Percentiles rank a stretch among this genome's conserved stretches.
Conservation (phyloP, 148 eudicot species). For the Linanthus parryae region DNA sequence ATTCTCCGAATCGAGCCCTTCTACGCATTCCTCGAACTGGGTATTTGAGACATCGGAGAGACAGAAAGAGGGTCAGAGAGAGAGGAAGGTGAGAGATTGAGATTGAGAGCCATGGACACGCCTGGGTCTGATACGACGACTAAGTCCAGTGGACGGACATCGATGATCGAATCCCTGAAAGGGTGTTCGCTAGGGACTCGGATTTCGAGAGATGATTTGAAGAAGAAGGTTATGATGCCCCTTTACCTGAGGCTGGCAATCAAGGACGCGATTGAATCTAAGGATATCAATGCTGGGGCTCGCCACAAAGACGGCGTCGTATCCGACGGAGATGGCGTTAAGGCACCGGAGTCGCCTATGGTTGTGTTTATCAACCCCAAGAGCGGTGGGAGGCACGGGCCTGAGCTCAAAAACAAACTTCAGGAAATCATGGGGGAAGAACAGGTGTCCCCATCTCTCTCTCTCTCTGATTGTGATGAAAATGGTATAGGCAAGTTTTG, state of each 20-base stretch:
- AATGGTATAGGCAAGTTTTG: too few relatives aligned
- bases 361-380: slow-evolving; percentile 77
- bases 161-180: slow-evolving; percentile 57
- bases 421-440: slow-evolving; percentile 78
- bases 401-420: slow-evolving; percentile 51
- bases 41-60: neutral
- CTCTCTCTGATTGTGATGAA: slow-evolving; percentile 3
- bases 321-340: slow-evolving; percentile 21
- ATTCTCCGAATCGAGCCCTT: neutral
- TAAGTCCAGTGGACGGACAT: slow-evolving; percentile 41
- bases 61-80: neutral
- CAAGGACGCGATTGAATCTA: slow-evolving; percentile 43
- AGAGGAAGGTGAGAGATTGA: neutral
- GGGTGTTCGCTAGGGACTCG: slow-evolving; percentile 51
- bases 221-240: slow-evolving; percentile 43
- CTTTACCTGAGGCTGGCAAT: slow-evolving; percentile 57
- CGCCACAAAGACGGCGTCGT: slow-evolving; percentile 18
- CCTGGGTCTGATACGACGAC: slow-evolving; percentile 13
- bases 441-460: slow-evolving; percentile 42
- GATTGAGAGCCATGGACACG: slow-evolving; percentile 18
- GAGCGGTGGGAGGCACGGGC: slow-evolving; percentile 91
- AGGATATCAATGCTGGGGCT: slow-evolving; percentile 28
- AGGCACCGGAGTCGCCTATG: slow-evolving; percentile 45
- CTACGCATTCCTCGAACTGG: neutral
- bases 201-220: slow-evolving; percentile 43